Evolutionary conservation across 2,329 filamentous ascomycete genomes (phyloP).

Genomic region (Gaeumannomyces tritici): DNA sequence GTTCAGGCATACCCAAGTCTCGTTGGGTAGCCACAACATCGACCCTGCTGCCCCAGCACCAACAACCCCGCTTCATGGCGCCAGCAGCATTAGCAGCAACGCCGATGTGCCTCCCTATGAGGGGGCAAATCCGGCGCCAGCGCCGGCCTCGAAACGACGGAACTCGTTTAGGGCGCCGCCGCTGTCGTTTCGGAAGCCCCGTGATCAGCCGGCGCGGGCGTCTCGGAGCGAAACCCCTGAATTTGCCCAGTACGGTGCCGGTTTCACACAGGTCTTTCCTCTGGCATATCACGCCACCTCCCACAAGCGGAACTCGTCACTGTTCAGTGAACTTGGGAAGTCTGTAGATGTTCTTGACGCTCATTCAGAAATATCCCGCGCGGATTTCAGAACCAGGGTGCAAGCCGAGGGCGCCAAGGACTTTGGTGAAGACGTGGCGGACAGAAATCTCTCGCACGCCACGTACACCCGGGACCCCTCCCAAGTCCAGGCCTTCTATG

Average conservation of each 20-base stretch:
- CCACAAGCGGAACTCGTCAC: constrained; percentile 20
- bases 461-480: constrained; percentile 20
- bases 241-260: constrained; percentile 2
- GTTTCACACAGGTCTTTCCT: constrained; percentile 3
- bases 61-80: constrained; percentile 16
- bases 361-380: constrained; percentile 37
- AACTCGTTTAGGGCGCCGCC: neutral
- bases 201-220: no score
- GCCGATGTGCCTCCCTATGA: neutral
- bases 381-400: constrained; percentile 37
- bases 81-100: neutral
- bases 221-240: neutral
- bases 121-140: neutral
- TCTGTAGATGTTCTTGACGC: constrained; percentile 50
- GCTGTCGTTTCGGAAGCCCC: constrained; percentile 2
- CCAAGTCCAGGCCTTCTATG: constrained; percentile 26
- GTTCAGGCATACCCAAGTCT: constrained; percentile 15
- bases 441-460: constrained; percentile 43
- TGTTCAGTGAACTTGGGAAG: constrained; percentile 18
- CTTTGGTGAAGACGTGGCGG: constrained; percentile 57
- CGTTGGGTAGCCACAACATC: constrained; percentile 10
- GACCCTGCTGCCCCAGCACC: constrained; percentile 18
- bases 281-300: neutral
- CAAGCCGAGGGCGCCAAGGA: constrained; percentile 40
- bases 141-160: neutral